Evolutionary conservation across 495 filamentous ascomycete species (phyloP).

Genomic region (Saxophila tyrrhenica): DNA sequence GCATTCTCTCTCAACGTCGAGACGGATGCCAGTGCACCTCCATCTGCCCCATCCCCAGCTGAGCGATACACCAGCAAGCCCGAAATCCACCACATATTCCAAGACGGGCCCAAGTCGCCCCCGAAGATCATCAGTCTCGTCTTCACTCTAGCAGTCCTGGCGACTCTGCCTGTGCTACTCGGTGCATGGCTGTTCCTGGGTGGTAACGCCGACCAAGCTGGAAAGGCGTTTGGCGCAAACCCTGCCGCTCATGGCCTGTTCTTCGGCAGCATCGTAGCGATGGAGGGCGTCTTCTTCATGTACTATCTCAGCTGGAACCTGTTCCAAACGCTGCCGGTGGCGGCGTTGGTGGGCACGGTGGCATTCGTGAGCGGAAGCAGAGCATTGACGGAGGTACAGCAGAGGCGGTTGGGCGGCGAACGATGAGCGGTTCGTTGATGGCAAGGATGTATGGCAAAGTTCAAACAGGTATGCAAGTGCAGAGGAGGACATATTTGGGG

Average conservation of each 20-base stretch:
- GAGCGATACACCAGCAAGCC: conserved; percentile 67
- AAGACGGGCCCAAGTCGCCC: conserved; percentile 62
- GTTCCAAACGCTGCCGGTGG: conserved; percentile 75
- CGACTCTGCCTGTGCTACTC: conserved; percentile 59
- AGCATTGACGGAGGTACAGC: conserved; percentile 86
- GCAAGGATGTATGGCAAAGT: no score
- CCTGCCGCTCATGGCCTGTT: conserved; percentile 72
- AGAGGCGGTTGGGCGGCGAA: conserved; percentile 46
- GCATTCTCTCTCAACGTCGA: conserved; percentile 57
- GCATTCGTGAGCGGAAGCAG: conserved; percentile 82
- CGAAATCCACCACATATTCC: conserved; percentile 91
- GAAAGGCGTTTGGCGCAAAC: conserved; percentile 57
- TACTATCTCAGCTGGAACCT: conserved; percentile 92
- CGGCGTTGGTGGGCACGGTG: conserved; percentile 52
- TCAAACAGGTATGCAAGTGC: no score
- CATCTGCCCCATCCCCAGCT: conserved; percentile 49
- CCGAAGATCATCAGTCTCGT: conserved; percentile 70
- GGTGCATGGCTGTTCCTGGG: conserved; percentile 68
- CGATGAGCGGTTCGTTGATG: no score
- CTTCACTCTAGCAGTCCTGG: conserved; percentile 61
- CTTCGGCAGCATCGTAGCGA: conserved; percentile 67
- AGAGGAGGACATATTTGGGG: no score
- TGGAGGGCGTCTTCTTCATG: conserved; percentile 88
- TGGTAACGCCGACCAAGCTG: conserved; percentile 70
- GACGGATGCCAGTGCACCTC: conserved; percentile 47